A percentile compares a stretch with the other conserved stretches of the same genome.
Conservation (phyloP, 345 rosid genomes). For the Dovyalis caffra region DNA sequence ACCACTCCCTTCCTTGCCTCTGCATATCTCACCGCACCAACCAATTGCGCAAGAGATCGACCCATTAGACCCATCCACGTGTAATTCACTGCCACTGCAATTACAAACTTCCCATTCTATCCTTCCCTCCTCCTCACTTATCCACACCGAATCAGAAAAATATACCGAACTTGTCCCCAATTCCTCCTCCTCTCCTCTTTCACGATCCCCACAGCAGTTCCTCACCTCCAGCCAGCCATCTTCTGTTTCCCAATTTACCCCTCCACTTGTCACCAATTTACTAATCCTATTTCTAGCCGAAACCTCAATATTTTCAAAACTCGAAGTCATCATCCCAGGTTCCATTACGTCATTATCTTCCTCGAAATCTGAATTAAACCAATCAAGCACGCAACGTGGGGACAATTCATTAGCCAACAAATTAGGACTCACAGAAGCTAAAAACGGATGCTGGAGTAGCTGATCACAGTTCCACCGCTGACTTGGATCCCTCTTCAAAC, state of each 20-base stretch:
- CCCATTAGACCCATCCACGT: background rate
- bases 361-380: conserved; percentile 45
- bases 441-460: conserved; percentile 65
- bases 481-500: conserved; percentile 48
- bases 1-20: background rate
- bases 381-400: conserved; percentile 75
- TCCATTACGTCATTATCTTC: conserved; percentile 18
- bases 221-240: conserved; percentile 31
- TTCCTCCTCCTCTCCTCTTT: background rate
- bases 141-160: background rate
- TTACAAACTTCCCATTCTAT: conserved; percentile 4
- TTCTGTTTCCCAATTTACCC: conserved; percentile 57
- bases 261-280: conserved; percentile 33
- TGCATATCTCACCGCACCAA: background rate
- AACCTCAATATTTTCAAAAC: conserved; percentile 7
- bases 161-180: conserved; percentile 22
- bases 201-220: background rate
- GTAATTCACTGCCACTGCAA: background rate
- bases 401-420: conserved; percentile 36
- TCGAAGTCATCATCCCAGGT: conserved; percentile 1
- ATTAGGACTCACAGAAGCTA: conserved; percentile 28
- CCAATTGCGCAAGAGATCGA: background rate
- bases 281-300: conserved; percentile 32
- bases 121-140: conserved; percentile 8
- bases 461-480: conserved; percentile 73